Percentiles rank a stretch among this genome's conserved stretches.
Evolutionary conservation across 176 grass and related monocot genomes (phyloP).

Genomic region (Cymbopogon citratus): DNA sequence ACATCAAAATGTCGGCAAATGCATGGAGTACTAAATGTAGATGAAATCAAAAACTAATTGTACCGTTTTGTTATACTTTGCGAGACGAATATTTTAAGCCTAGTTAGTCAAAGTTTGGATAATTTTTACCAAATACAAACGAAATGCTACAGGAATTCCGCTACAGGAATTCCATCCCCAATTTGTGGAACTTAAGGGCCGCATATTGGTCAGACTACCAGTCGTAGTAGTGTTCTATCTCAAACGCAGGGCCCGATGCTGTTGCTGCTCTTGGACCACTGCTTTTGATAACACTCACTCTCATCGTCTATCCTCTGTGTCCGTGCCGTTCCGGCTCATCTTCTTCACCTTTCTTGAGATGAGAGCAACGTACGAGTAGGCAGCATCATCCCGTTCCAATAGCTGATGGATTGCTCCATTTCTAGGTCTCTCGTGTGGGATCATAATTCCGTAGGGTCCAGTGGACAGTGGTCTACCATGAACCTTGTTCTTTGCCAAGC

Average conservation of each 20-base stretch:
- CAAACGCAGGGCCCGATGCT: conserved; percentile 16
- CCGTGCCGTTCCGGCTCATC: not conserved
- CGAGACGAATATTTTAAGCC: no score
- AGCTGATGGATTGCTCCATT: not conserved
- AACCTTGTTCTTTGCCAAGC: not conserved
- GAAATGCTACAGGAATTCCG: no score
- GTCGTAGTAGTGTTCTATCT: not conserved
- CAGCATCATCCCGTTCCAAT: conserved; percentile 17
- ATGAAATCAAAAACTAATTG: no score
- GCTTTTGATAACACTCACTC: not conserved
- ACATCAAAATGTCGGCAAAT: no score
- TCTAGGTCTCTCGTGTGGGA: conserved; percentile 14
- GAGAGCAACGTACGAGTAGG: conserved; percentile 3
- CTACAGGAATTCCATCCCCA: no score
- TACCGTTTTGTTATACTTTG: no score
- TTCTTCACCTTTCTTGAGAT: conserved; percentile 33
- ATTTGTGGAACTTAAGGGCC: no score
- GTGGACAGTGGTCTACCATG: not conserved
- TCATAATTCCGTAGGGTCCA: not conserved
- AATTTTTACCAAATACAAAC: no score
- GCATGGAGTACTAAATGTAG: no score
- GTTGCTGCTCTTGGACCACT: conserved; percentile 20
- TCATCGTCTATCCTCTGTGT: not conserved
- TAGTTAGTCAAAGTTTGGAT: no score
- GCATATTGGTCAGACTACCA: not conserved